These are phyloP conservation scores for Phytophthora tubulina DNA, from an alignment of 352 stramenopile genomes.

Conservation along the genomic window DNA sequence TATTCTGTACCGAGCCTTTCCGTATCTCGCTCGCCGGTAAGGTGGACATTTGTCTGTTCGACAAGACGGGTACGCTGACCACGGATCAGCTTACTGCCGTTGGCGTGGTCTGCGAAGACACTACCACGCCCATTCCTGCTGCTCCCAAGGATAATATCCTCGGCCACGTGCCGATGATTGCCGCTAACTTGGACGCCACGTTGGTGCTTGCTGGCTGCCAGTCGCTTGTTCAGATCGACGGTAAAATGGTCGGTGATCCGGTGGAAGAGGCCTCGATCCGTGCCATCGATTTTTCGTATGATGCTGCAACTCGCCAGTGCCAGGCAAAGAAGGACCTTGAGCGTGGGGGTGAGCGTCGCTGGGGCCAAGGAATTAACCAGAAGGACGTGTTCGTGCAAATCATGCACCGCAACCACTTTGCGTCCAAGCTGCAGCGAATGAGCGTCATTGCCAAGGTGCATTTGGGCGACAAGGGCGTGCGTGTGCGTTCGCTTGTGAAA, in stretches of 20 bases:
- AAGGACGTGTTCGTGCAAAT: slow-evolving; percentile 92
- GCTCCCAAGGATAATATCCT: slow-evolving; percentile 58
- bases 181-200: slow-evolving; percentile 80
- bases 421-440: slow-evolving; percentile 97
- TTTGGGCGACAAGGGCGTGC: slow-evolving; percentile 69
- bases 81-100: slow-evolving; percentile 96
- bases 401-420: slow-evolving; percentile 96
- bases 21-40: slow-evolving; percentile 97
- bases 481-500: slow-evolving; percentile 95
- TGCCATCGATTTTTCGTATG: slow-evolving; percentile 95
- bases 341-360: slow-evolving; percentile 73
- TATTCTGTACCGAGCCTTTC: slow-evolving; percentile 99
- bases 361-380: slow-evolving; percentile 70
- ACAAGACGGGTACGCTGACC: slow-evolving; percentile 99
- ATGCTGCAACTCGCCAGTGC: slow-evolving; percentile 76
- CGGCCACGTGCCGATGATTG: slow-evolving; percentile 85
- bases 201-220: slow-evolving; percentile 94
- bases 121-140: slow-evolving; percentile 46
- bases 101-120: slow-evolving; percentile 92
- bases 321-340: slow-evolving; percentile 81
- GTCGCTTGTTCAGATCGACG: slow-evolving; percentile 98
- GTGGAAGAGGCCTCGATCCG: slow-evolving; percentile 98
- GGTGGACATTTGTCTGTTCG: slow-evolving; percentile 97
- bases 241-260: slow-evolving; percentile 97
- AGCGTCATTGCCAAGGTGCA: slow-evolving; percentile 95